These are phyloP conservation scores for bread wheat (Triticum aestivum) DNA, from an alignment of 176 grass and related monocot species.

Conservation along the genomic window DNA sequence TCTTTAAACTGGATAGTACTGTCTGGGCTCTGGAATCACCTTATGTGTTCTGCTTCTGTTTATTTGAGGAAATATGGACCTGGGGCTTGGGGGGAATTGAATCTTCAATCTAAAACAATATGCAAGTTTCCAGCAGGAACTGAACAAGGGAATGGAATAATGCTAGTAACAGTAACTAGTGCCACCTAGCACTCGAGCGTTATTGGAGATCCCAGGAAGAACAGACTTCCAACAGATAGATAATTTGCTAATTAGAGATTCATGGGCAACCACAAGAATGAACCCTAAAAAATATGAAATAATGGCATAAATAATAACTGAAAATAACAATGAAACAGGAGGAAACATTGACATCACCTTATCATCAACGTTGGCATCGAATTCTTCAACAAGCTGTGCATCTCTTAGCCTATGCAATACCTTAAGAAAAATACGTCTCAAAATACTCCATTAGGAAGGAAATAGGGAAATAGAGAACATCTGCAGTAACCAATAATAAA, in stretches of 20 bases:
- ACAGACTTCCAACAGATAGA: constrained; percentile 6
- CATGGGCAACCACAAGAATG: not conserved
- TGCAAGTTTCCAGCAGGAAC: constrained; percentile 18
- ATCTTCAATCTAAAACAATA: not conserved
- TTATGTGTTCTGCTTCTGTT: not conserved
- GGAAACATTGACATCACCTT: constrained; percentile 46
- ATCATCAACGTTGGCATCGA: constrained; percentile 63
- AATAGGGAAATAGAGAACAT: constrained; percentile 27
- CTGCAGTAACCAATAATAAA: constrained; percentile 20
- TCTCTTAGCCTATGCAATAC: constrained; percentile 83
- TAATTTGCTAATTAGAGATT: constrained; percentile 1
- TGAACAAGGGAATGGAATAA: not conserved
- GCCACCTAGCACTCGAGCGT: not conserved
- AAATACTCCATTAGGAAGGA: constrained; percentile 22
- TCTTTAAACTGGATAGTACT: constrained; percentile 6
- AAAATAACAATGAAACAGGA: constrained; percentile 22
- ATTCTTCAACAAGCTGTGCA: constrained; percentile 75
- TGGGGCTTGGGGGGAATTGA: not conserved
- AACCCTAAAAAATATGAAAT: not conserved
- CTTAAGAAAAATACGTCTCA: constrained; percentile 37
- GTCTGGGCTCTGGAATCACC: not conserved
- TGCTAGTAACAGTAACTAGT: constrained; percentile 1
- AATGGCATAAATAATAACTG: constrained; percentile 5
- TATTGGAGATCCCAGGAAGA: constrained; percentile 8
- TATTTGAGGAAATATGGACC: constrained; percentile 2